A percentile compares a stretch with the other conserved stretches of the same genome.
Evolutionary conservation across 2,329 filamentous ascomycete species (phyloP).

Genomic region (Phialophora macrospora): DNA sequence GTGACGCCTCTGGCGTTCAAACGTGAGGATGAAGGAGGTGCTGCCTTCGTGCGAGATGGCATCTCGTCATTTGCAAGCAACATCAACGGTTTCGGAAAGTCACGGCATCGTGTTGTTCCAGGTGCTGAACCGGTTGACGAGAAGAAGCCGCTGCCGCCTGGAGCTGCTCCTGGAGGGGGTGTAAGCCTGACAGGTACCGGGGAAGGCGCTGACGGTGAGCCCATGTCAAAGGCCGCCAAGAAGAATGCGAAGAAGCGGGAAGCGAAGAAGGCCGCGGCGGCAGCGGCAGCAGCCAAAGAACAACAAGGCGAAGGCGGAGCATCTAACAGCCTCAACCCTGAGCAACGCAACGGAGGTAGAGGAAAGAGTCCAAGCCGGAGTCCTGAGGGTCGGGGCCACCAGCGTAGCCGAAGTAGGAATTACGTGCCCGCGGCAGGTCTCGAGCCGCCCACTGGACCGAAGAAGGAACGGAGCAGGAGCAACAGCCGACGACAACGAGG

Average conservation of each 20-base stretch:
- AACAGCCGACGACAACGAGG: slow-evolving; percentile 41
- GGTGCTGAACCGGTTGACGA: slow-evolving; percentile 77
- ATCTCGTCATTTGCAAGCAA: slow-evolving; percentile 65
- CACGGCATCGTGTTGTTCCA: slow-evolving; percentile 76
- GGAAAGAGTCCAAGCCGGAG: slow-evolving; percentile 43
- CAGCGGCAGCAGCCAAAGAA: slow-evolving; percentile 66
- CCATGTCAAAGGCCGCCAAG: slow-evolving; percentile 78
- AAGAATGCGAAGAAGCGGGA: slow-evolving; percentile 99
- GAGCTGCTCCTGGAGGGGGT: slow-evolving; percentile 69
- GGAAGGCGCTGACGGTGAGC: slow-evolving; percentile 66
- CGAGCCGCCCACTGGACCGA: slow-evolving; percentile 34
- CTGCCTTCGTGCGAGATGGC: slow-evolving; percentile 82
- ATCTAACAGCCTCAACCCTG: slow-evolving; percentile 30
- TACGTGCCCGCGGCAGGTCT: slow-evolving; percentile 35
- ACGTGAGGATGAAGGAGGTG: slow-evolving; percentile 94
- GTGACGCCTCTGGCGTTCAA: slow-evolving; percentile 93
- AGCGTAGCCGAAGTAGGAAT: slow-evolving; percentile 58
- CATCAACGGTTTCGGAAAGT: slow-evolving; percentile 79
- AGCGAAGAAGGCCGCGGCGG: slow-evolving; percentile 82
- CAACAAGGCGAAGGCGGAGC: slow-evolving; percentile 9
- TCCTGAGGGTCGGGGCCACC: slow-evolving; percentile 58
- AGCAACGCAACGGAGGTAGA: slow-evolving; percentile 33
- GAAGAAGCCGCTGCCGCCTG: slow-evolving; percentile 61
- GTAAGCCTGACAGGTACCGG: slow-evolving; percentile 69
- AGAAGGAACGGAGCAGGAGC: slow-evolving; percentile 40